Base-by-base conservation (phyloP, 2,329 filamentous ascomycete species). In the Teratosphaeria gauchensis region DNA sequence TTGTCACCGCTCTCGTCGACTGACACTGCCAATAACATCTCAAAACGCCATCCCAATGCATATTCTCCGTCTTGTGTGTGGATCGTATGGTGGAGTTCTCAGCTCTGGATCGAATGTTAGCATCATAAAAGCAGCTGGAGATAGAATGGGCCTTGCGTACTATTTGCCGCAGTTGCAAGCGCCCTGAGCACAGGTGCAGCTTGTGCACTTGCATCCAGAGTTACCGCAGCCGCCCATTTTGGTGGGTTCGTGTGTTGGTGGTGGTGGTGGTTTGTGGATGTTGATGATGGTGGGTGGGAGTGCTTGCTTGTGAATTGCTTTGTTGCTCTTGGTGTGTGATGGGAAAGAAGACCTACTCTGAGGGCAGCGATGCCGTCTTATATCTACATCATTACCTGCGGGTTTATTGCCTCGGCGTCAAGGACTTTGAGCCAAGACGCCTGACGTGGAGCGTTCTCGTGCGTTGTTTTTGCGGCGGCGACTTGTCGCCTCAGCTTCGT, bases 171-270 rank as follows among this genome's bases (percentile, higher is more conserved):
- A 70, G 54, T 62, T 61, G 68, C 68, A 71, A 53, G 61, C 56
- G 60, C 68, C 68, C 19, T 66, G 57, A 19, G 68, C 63, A 62
- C 68, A 70, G 56, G 59, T 56, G 69, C 66, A 69, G 59, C 61
- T 63, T 60, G 64, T 58, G 68, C 68, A 70, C 31, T 67, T 63
- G 68, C 68, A 70, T 53, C 62, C 62, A 52, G 67, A 58, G 64
- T 69, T 70, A 52, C 68, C 69, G 61, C 69, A 71, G 67, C 68
- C 68, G 59, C 65, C 66, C 69, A 71, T 71, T 21, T 48, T 48
- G 42, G 2, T 48, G 7, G n/a, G 5, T 8, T 42, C 11, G 42
- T 48, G 42, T 48, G 16, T 48, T 48, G 42, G 42, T 48, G 42
- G 42, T 48, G 42, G 42, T 48, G 42, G 2, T 48, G 16, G n/a